These are phyloP conservation scores for Pseudogymnoascus destructans DNA, from an alignment of 2,329 filamentous ascomycete genomes.

Conservation along the genomic window DNA sequence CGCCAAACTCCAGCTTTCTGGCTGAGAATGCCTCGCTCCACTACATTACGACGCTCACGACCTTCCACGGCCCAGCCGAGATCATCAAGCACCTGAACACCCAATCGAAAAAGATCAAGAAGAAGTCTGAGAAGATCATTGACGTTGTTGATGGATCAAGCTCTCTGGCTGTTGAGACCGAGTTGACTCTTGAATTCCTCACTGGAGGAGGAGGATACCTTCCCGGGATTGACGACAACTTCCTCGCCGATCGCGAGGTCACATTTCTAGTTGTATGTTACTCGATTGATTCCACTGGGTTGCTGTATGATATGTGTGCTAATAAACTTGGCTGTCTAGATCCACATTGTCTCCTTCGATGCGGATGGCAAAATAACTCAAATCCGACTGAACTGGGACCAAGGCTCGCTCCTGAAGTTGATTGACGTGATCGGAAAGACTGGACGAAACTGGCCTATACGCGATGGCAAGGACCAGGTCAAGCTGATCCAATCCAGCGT, in stretches of 20 bases:
- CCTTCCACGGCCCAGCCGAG: conserved; percentile 54
- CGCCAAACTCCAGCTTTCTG: conserved; percentile 50
- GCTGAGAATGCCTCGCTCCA: conserved; percentile 56
- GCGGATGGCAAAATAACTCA: conserved; percentile 64
- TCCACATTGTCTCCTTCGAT: conserved; percentile 82
- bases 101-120: conserved; percentile 62
- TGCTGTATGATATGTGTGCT: conserved; percentile 9
- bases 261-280: conserved; percentile 65
- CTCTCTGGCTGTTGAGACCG: conserved; percentile 62
- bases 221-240: conserved; percentile 86
- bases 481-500: conserved; percentile 56
- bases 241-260: conserved; percentile 69
- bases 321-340: conserved; percentile 34
- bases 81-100: conserved; percentile 72
- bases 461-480: conserved; percentile 72
- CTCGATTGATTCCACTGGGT: not conserved
- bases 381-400: conserved; percentile 89
- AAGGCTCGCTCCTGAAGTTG: conserved; percentile 82
- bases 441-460: conserved; percentile 89
- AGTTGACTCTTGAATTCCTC: conserved; percentile 72
- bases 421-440: conserved; percentile 85
- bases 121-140: conserved; percentile 68
- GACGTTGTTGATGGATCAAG: conserved; percentile 58
- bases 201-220: conserved; percentile 75
- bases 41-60: conserved; percentile 82